Evolutionary conservation across 352 stramenopile genomes (phyloP), one percentile per base, ranked within the genome.

Genomic region (Pythium chondricola): DNA sequence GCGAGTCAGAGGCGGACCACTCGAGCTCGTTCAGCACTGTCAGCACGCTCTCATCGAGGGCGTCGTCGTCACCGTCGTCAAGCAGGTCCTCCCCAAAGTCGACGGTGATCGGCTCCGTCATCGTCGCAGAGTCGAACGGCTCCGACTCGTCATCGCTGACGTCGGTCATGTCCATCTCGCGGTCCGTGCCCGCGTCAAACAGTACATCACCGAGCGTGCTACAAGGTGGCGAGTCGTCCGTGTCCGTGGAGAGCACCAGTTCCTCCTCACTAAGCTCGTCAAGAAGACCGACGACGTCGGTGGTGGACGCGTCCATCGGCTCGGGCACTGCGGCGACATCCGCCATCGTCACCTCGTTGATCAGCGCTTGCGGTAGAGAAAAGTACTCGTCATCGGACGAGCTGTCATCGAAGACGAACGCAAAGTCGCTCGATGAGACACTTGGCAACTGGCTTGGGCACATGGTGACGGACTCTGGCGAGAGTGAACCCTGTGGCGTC

Each of bases 391-490:
- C 8, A 26, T 42, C 38, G n/a, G n/a, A n/a, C n/a, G n/a, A n/a
- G n/a, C n/a, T n/a, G 9, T 42, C 6, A 31, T 21, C 38, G 2
- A 48, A 37, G 3, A n/a, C 27, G 48, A 44, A 1, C 20, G 43
- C 18, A 13, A 37, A 16, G 14, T 57, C 55, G 18, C 17, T 26
- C 35, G 43, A 20, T 8, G 32, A 25, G 0, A 18, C 16, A 11
- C 29, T 30, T 7, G 25, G 21, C 3, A 56, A n/a, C 6, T 49
- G 44, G 36, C 47, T 54, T 2, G 58, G 48, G 18, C 47, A 62
- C 32, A 59, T 63, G 8, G 67, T 56, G 21, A 78, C 62, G 1
- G 49, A 54, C 31, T 74, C 59, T 1, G 71, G 71, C 0, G 71
- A 79, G 14, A 70, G 27, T 29, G 17, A 29, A 7, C n/a, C 6